Conservation (phyloP, 352 stramenopile species). For the Phytophthora capsici region DNA sequence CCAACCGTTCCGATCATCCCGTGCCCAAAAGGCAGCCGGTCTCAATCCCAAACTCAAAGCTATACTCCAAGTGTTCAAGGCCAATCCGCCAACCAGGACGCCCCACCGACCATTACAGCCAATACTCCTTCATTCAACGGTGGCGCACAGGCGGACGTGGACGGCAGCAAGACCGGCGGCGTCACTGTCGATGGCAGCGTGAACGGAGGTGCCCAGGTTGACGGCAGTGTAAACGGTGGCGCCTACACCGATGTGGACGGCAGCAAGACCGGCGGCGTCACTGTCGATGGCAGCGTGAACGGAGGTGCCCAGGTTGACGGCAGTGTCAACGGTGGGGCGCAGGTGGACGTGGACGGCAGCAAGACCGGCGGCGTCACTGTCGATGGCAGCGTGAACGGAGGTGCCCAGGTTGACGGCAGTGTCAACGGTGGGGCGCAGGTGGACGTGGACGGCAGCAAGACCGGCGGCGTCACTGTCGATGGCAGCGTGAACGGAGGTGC, state of each 20-base stretch:
- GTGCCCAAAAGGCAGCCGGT: background rate
- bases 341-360: background rate
- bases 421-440: too few species aligned
- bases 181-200: background rate
- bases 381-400: too few species aligned
- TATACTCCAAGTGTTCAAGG: constrained; percentile 2
- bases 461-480: too few species aligned
- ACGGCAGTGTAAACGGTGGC: background rate
- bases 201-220: background rate
- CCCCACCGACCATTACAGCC: too few species aligned
- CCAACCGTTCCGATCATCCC: constrained; percentile 9
- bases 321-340: background rate
- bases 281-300: too few species aligned
- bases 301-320: too few species aligned
- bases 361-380: background rate
- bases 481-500: too few species aligned
- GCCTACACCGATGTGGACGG: background rate
- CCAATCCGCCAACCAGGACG: too few species aligned
- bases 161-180: background rate
- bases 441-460: too few species aligned
- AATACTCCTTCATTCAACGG: too few species aligned
- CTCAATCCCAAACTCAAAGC: background rate
- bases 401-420: too few species aligned
- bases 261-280: background rate
- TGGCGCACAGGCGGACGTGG: too few species aligned